A percentile compares a stretch with the other conserved stretches of the same genome.
These are phyloP conservation scores for Penicillium olsonii DNA, from an alignment of 2,329 filamentous ascomycete genomes.

Conservation along the genomic window DNA sequence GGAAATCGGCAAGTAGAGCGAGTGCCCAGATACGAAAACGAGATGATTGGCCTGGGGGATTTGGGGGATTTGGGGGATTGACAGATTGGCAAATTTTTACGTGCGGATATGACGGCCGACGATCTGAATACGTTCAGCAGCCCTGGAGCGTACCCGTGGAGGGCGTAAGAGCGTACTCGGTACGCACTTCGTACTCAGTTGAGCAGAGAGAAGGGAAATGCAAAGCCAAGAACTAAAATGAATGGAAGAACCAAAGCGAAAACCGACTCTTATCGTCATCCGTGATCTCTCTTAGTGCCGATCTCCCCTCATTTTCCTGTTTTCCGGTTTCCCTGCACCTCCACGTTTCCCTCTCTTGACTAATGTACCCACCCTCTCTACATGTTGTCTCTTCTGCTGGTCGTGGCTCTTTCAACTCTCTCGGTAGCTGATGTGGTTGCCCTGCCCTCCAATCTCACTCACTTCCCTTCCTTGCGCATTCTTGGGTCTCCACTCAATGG, in stretches of 20 bases:
- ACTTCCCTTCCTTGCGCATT: constrained; percentile 26
- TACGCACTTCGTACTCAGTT: too few species aligned
- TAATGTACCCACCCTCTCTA: constrained; percentile 18
- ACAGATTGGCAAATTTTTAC: constrained; percentile 3
- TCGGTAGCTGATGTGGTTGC: constrained; percentile 24
- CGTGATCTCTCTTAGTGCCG: constrained; percentile 22
- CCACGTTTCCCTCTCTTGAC: constrained; percentile 12
- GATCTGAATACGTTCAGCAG: too few species aligned
- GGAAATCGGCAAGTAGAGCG: not conserved
- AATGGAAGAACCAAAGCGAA: not conserved
- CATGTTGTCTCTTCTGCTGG: constrained; percentile 15
- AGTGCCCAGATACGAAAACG: constrained; percentile 4
- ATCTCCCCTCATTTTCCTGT: constrained; percentile 27
- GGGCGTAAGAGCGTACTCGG: too few species aligned
- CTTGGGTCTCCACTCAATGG: constrained; percentile 22
- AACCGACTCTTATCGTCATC: constrained; percentile 17
- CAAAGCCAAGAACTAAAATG: not conserved
- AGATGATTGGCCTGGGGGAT: not conserved
- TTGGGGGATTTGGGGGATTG: too few species aligned
- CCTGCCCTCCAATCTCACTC: constrained; percentile 32
- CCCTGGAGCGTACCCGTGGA: too few species aligned
- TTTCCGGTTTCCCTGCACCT: constrained; percentile 20
- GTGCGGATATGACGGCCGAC: constrained; percentile 3
- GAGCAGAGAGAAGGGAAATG: too few species aligned
- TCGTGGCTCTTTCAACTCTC: constrained; percentile 9